Conservation (phyloP, 2,329 filamentous ascomycete genomes). For the Botrytis squamosa region DNA sequence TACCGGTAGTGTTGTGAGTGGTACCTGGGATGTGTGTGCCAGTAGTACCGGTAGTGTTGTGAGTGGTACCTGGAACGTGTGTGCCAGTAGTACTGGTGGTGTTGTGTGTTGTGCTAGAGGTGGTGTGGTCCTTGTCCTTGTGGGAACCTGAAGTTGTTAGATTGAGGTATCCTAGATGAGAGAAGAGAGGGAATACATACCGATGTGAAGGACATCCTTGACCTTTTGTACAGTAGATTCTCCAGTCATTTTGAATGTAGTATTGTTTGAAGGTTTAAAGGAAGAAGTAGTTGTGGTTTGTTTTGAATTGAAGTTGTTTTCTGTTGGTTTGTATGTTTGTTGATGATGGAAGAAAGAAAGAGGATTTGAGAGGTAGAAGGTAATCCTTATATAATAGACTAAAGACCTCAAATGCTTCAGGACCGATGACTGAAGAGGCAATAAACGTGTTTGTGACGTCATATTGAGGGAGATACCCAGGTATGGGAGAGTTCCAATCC, state of each 20-base stretch:
- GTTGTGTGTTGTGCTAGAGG: not conserved
- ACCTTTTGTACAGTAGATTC: slow-evolving; percentile 47
- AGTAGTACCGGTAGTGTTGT: slow-evolving; percentile 3
- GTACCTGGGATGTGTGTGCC: not conserved
- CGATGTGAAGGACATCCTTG: slow-evolving; percentile 44
- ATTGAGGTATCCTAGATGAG: not conserved
- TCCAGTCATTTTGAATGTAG: slow-evolving; percentile 41
- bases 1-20: not conserved
- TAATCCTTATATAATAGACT: slow-evolving; percentile 1
- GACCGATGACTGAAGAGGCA: not conserved
- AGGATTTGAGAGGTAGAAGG: not conserved
- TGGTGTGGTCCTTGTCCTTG: not conserved
- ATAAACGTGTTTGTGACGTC: slow-evolving; percentile 17
- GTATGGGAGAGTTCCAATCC: not conserved
- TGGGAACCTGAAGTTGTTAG: not conserved
- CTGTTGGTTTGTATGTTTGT: not conserved
- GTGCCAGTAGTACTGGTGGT: not conserved
- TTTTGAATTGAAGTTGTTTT: not conserved
- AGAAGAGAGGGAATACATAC: not conserved
- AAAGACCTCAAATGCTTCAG: not conserved
- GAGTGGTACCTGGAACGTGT: not conserved
- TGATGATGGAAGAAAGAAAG: slow-evolving; percentile 2
- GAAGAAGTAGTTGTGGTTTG: not conserved
- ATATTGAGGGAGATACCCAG: not conserved
- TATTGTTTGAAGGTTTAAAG: slow-evolving; percentile 9